These are phyloP conservation scores for Ananas comosus DNA, from an alignment of 176 grass and related monocot genomes.

Conservation along the genomic window DNA sequence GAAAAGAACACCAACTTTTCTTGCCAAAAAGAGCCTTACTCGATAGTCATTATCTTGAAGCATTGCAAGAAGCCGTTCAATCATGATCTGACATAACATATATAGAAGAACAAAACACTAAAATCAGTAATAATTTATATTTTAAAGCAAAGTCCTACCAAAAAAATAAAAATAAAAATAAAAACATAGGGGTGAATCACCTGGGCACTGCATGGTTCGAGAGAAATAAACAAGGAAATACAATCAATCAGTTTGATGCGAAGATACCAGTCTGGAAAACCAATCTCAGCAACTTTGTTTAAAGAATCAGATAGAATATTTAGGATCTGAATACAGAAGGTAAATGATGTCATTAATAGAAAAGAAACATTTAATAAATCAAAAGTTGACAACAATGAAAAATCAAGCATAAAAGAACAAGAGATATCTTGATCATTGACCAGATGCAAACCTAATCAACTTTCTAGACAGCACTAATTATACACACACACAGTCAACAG, in stretches of 20 bases:
- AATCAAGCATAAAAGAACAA: too few species aligned
- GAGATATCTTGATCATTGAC: too few species aligned
- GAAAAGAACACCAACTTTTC: constrained; percentile 76
- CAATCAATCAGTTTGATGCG: constrained; percentile 77
- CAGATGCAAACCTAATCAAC: too few species aligned
- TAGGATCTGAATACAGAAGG: constrained; percentile 38
- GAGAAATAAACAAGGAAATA: constrained; percentile 59
- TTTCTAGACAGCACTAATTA: too few species aligned
- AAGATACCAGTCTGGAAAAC: constrained; percentile 51
- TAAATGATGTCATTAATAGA: not conserved
- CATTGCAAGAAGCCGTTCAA: constrained; percentile 69
- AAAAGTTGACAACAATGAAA: not conserved
- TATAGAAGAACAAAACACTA: not conserved
- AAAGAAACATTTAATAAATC: not conserved
- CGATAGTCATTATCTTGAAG: constrained; percentile 91
- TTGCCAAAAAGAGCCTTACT: constrained; percentile 76
- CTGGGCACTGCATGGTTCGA: constrained; percentile 66
- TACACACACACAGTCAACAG: too few species aligned
- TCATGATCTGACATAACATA: constrained; percentile 48
- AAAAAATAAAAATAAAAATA: not conserved
- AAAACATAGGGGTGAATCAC: constrained; percentile 20
- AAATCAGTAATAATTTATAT: not conserved
- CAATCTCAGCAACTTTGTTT: constrained; percentile 41
- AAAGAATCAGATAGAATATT: constrained; percentile 48
- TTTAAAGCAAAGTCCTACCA: too few species aligned